Evolutionary conservation across 2,329 filamentous ascomycete genomes (phyloP).

Genomic region (Hortaea werneckii): DNA sequence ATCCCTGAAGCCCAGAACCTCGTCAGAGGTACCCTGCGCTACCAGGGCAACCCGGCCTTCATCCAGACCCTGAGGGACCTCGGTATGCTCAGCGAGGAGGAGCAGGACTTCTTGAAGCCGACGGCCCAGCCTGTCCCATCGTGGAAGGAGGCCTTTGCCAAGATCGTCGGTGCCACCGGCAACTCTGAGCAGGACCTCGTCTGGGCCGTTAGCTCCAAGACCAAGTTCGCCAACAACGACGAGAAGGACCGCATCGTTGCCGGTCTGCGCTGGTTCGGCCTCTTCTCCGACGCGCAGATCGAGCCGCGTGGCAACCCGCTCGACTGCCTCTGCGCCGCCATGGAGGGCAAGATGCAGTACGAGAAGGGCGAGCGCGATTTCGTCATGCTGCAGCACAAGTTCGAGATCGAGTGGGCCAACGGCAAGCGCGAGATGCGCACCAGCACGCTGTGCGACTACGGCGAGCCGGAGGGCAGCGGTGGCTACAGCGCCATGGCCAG

Average conservation of each 20-base stretch:
- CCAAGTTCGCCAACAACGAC: conserved; percentile 57
- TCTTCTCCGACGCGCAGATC: conserved; percentile 59
- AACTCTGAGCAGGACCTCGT: conserved; percentile 53
- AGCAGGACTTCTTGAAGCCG: conserved; percentile 52
- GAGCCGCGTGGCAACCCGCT: conserved; percentile 68
- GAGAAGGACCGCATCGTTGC: conserved; percentile 60
- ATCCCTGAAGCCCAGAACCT: conserved; percentile 89
- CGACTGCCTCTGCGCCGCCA: conserved; percentile 79
- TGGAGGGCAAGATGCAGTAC: conserved; percentile 89
- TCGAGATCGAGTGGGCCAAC: conserved; percentile 74
- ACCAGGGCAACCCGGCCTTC: conserved; percentile 84
- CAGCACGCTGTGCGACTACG: conserved; percentile 75
- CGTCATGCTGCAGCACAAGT: conserved; percentile 70
- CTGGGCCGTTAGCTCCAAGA: conserved; percentile 64
- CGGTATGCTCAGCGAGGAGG: conserved; percentile 71
- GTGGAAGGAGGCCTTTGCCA: conserved; percentile 78
- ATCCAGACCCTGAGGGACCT: conserved; percentile 80
- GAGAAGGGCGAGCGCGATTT: conserved; percentile 74
- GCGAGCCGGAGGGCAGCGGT: conserved; percentile 54
- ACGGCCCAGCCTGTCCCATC: conserved; percentile 37
- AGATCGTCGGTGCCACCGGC: conserved; percentile 61
- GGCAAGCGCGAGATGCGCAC: conserved; percentile 67
- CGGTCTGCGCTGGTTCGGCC: conserved; percentile 62
- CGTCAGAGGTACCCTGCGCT: conserved; percentile 74
- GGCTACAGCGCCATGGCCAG: conserved; percentile 73